These are phyloP conservation scores for Calonectria montana DNA, from an alignment of 2,329 filamentous ascomycete genomes.

Conservation along the genomic window DNA sequence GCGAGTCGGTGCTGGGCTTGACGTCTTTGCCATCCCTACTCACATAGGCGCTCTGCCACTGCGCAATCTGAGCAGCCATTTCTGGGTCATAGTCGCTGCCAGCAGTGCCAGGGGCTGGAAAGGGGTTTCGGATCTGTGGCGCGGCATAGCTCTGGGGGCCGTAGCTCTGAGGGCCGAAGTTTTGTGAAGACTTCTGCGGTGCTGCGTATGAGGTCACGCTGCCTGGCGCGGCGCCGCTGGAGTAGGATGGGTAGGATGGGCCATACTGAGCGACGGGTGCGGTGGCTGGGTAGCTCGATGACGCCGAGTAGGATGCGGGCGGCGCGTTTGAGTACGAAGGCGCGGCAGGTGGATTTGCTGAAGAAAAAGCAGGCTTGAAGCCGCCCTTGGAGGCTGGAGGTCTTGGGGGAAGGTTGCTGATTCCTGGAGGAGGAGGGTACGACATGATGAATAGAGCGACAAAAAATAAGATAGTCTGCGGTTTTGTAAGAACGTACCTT, in stretches of 20 bases:
- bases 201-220: conserved; percentile 42
- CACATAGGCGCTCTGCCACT: conserved; percentile 93
- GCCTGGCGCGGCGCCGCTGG: conserved; percentile 37
- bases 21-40: conserved; percentile 66
- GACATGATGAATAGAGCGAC: conserved; percentile 77
- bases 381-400: conserved; percentile 71
- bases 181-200: conserved; percentile 33
- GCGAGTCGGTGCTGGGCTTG: conserved; percentile 47
- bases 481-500: conserved; percentile 60
- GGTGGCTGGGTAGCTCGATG: conserved; percentile 50
- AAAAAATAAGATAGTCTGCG: conserved; percentile 35
- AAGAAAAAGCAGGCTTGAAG: conserved; percentile 64
- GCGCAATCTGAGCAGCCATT: conserved; percentile 89
- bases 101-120: conserved; percentile 70
- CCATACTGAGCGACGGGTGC: conserved; percentile 57
- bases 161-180: conserved; percentile 34
- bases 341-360: conserved; percentile 49
- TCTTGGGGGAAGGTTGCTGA: conserved; percentile 75
- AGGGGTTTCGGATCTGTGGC: conserved; percentile 84
- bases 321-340: conserved; percentile 51
- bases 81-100: conserved; percentile 74
- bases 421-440: conserved; percentile 86
- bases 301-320: conserved; percentile 41
- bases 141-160: conserved; percentile 51
- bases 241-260: conserved; percentile 53